These are phyloP conservation scores for Styphnolobium japonicum DNA, from an alignment of 306 rosid genomes.

Conservation along the genomic window DNA sequence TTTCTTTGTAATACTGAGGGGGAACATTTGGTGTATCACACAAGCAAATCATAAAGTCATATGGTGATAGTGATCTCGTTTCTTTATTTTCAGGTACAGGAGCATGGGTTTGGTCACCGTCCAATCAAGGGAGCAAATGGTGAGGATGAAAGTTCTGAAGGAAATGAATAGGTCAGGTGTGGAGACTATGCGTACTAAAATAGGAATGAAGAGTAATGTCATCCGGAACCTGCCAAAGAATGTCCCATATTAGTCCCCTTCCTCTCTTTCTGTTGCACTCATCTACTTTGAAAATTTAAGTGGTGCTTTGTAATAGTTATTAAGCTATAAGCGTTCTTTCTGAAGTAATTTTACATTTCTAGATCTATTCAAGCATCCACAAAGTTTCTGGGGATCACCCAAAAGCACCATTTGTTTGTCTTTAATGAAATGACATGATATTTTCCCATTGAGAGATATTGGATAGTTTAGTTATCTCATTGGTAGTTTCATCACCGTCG, in stretches of 20 bases:
- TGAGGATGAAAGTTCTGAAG: slow-evolving; percentile 90
- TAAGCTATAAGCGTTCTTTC: not conserved
- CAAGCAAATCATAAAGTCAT: not conserved
- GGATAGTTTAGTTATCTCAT: not conserved
- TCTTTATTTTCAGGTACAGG: slow-evolving; percentile 60
- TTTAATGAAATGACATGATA: slow-evolving; percentile 6
- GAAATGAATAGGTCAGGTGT: slow-evolving; percentile 76
- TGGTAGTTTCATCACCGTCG: not conserved
- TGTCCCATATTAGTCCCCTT: slow-evolving; percentile 49
- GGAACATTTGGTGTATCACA: not conserved
- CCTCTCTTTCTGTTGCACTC: not conserved
- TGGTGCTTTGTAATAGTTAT: not conserved
- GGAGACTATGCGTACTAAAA: slow-evolving; percentile 80
- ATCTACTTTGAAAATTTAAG: not conserved
- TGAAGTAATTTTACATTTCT: slow-evolving; percentile 16
- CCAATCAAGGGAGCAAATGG: slow-evolving; percentile 70
- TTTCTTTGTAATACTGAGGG: not conserved
- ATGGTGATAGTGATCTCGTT: not conserved
- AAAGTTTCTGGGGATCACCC: not conserved
- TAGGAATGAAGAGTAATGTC: slow-evolving; percentile 86
- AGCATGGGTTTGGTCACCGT: slow-evolving; percentile 95
- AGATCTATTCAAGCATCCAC: not conserved
- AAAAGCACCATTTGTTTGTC: not conserved
- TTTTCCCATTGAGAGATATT: not conserved
- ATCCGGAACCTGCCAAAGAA: slow-evolving; percentile 92